Evolutionary conservation across 2,329 filamentous ascomycete species (phyloP), one percentile per base, ranked within the genome.

Genomic region (Orbilia javanica): DNA sequence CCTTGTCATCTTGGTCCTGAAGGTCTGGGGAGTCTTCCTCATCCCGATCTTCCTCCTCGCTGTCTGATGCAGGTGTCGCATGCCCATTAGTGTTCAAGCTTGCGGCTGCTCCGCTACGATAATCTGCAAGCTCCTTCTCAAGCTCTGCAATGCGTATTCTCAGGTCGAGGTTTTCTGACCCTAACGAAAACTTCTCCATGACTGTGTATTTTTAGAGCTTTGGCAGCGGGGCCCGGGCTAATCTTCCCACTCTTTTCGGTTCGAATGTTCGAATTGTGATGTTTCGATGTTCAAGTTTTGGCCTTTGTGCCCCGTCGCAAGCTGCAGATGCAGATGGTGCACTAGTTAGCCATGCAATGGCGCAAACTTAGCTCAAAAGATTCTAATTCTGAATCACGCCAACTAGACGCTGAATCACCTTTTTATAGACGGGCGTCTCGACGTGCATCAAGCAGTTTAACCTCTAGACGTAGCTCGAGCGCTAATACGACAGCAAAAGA

Each of bases 101-200:
- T 18, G 64, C 11, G n/a, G 22, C 31, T 5, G 57, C 31, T 6
- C 66, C 66, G 27, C 60, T 71, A 29, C 67, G 66, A 53, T 77
- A 77, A 1, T 82, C 83, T 5, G 83, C 83, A 0, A 90, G 84
- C 44, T 89, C 85, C 1, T 83, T 82, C 79, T 90, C 88, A 0
- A 85, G 84, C 27, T 83, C 83, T 4, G 83, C 82, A 69, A 90
- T 88, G 77, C 87, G 86, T 48, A 81, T 80, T 46, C 84, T 84
- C n/a, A 90, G 82, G 25, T 82, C 81, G 63, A 79, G 75, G 34
- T 79, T 79, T 39, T 79, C 75, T 1, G 75, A 72, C n/a, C 67
- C 68, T 50, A 79, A 57, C 11, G 75, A 72, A 60, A 79, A 79
- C 36, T 79, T 79, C 44, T 79, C 75, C 75, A 79, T 79, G 36